Evolutionary conservation across 805 yeast species (phyloP).

Genomic region (Candida takata): DNA sequence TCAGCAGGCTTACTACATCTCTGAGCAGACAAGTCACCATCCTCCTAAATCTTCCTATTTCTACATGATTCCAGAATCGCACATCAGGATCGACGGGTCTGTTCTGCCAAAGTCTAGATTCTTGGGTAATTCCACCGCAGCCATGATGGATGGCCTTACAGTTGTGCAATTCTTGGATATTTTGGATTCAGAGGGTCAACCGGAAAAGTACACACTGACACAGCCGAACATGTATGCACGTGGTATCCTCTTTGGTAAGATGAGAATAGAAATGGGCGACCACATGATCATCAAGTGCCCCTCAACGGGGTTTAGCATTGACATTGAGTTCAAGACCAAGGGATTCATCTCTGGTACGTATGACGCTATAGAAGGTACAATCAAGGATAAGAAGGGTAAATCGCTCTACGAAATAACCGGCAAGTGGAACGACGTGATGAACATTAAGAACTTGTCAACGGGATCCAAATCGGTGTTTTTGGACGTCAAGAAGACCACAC

Average conservation of each 20-base stretch:
- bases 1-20: conserved; percentile 69
- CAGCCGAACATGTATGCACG: conserved; percentile 96
- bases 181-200: conserved; percentile 35
- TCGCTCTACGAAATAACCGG: conserved; percentile 66
- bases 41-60: conserved; percentile 97
- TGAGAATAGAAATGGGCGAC: conserved; percentile 90
- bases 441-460: conserved; percentile 50
- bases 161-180: conserved; percentile 61
- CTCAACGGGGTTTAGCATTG: conserved; percentile 53
- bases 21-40: conserved; percentile 96
- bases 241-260: conserved; percentile 84
- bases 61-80: conserved; percentile 73
- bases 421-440: conserved; percentile 88
- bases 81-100: conserved; percentile 83
- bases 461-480: conserved; percentile 45
- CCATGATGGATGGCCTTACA: conserved; percentile 91
- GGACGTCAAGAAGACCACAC: conserved; percentile 50
- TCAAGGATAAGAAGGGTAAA: conserved; percentile 45
- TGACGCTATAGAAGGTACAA: conserved; percentile 75
- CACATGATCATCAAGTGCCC: conserved; percentile 72
- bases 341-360: conserved; percentile 92
- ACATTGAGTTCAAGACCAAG: conserved; percentile 89
- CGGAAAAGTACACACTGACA: conserved; percentile 75
- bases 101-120: conserved; percentile 83
- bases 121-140: conserved; percentile 93